Evolutionary conservation across 306 rosid genomes (phyloP), one percentile per base, ranked within the genome.

Genomic region (Prinsepia uniflora): DNA sequence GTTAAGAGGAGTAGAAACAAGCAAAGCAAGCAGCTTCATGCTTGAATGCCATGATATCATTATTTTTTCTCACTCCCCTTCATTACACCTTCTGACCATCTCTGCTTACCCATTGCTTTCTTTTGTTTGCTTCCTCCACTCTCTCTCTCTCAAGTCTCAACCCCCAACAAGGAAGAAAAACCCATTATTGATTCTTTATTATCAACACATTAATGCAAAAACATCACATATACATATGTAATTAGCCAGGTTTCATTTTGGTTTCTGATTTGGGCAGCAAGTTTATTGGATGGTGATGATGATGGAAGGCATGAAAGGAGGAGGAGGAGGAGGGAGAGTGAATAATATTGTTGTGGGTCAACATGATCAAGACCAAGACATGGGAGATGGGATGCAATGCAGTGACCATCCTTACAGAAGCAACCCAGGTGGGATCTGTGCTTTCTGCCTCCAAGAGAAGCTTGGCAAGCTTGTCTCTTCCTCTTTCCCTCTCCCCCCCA

Each of bases 381-480:
- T 82, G 68, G 83, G 77, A 0, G 97, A 94, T 49, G 97, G 97
- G 8, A 89, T 91, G 96, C 96, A 86, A 72, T 91, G 99, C 84
- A 87, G 57, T 10, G 88, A 89, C 63, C 99, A 94, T 74, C 97
- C 97, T 2, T 89, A 45, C 63, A 80, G 88, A 61, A 91, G 63
- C 78, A 94, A 94, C 85, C 89, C 95, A 0, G 96, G 97, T n/a
- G 99, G 97, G 60, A 94, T 94, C 92, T 94, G 97, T 19, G 91
- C 99, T 41, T 79, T 89, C 45, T 94, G 99, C 69, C 97, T 94
- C 11, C 99, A 94, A 43, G 99, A 91, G 46, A 94, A 91, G 83
- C 97, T 94, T 5, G 99, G 96, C 4, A 94, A 91, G 75, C 92
- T 94, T 2, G 88, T 94, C 10, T 89, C 97, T 13, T 90, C 98